A percentile compares a stretch with the other conserved stretches of the same genome.
Conservation (phyloP, 176 grass and related monocot species). For the Oryza nivara region DNA sequence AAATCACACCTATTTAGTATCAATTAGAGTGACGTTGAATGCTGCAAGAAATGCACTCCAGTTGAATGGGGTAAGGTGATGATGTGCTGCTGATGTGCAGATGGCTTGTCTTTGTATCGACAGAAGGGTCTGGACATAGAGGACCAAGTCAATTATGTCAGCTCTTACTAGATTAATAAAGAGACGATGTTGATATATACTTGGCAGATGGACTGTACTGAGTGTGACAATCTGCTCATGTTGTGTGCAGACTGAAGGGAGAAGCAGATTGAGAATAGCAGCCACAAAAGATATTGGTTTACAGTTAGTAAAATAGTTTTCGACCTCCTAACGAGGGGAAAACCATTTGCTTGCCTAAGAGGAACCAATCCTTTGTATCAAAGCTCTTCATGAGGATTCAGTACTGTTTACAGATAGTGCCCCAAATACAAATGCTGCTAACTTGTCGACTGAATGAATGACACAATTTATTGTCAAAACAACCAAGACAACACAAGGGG, state of each 20-base stretch:
- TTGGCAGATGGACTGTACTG: not conserved
- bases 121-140: not conserved
- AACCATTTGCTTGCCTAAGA: no score
- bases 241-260: not conserved
- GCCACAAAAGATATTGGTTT: not conserved
- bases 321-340: no score
- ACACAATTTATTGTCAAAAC: no score
- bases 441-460: no score
- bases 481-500: no score
- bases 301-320: no score
- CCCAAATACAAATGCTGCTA: no score
- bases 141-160: not conserved
- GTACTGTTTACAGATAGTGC: not conserved
- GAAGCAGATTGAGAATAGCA: not conserved
- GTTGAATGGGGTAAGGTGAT: not conserved
- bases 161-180: not conserved
- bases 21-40: not conserved
- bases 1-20: not conserved
- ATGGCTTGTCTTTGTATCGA: not conserved
- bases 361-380: not conserved
- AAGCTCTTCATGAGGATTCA: not conserved
- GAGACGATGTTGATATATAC: not conserved
- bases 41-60: not conserved
- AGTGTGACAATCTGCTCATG: not conserved
- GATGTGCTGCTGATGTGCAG: not conserved